Percentiles rank a stretch among this genome's conserved stretches.
phyloP scores from a whole-genome alignment of 2,329 filamentous ascomycete species.

The Ophiostoma piceae region DNA sequence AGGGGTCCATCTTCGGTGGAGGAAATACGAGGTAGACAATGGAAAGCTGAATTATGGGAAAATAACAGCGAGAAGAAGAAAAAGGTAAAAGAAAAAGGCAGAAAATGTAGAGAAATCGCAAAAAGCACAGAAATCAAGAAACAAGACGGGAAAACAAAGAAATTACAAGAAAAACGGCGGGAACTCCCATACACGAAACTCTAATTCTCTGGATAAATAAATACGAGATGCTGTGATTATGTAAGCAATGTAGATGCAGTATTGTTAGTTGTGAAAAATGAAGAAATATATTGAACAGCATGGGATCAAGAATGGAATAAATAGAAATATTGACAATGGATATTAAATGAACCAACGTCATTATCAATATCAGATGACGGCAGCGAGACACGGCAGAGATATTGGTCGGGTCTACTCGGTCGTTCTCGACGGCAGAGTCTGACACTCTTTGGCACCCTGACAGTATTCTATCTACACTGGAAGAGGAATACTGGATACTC shows the following conservation, averaged over 20 bases:
- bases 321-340: no score
- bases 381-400: no score
- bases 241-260: background rate
- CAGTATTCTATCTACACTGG: no score
- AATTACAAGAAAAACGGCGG: background rate
- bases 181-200: conserved; percentile 4
- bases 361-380: no score
- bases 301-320: background rate
- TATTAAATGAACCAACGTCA: no score
- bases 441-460: no score
- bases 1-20: background rate
- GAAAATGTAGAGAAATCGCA: background rate
- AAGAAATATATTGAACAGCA: no score
- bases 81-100: background rate
- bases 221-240: background rate
- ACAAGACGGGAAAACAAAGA: background rate
- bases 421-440: no score
- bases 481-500: no score
- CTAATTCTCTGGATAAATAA: background rate
- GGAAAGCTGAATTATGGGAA: background rate
- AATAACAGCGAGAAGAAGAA: conserved; percentile 12
- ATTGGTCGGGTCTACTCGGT: no score
- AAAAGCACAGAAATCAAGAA: background rate
- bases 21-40: background rate
- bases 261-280: background rate